Conservation (phyloP, 441 rosid species). For the Pelargonium fulgidum region DNA sequence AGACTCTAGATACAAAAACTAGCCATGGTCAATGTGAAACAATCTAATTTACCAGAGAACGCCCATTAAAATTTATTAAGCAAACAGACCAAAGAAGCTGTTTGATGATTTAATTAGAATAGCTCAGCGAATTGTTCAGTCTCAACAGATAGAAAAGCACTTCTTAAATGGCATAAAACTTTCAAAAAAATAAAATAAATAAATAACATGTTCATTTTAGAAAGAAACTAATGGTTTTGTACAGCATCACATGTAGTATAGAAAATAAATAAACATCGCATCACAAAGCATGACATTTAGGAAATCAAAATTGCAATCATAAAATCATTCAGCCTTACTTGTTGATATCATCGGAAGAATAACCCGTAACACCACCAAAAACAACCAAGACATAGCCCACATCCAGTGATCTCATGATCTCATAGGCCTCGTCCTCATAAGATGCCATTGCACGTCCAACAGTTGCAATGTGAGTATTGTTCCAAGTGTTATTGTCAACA, state of each 20-base stretch:
- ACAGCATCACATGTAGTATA: not conserved
- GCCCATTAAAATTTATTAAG: not conserved
- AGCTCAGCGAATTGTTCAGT: not conserved
- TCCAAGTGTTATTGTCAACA: slow-evolving; percentile 98
- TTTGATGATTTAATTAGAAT: not conserved
- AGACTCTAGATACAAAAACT: not conserved
- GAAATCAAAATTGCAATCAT: not conserved
- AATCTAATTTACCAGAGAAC: not conserved
- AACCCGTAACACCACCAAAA: slow-evolving; percentile 98
- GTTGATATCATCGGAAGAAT: slow-evolving; percentile 97
- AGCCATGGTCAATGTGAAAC: not conserved
- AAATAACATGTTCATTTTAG: not conserved
- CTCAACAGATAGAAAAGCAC: not conserved
- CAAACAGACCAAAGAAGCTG: no score
- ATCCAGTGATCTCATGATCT: slow-evolving; percentile 91
- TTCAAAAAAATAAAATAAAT: no score
- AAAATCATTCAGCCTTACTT: slow-evolving; percentile 46
- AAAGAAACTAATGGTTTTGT: not conserved
- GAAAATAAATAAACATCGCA: not conserved
- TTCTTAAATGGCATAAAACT: not conserved
- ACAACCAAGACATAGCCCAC: slow-evolving; percentile 94
- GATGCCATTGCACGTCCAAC: slow-evolving; percentile 99
- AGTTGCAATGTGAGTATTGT: slow-evolving; percentile 97
- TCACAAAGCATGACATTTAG: not conserved
- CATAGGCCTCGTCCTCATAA: slow-evolving; percentile 90